Base-by-base conservation (phyloP, 2,329 filamentous ascomycete genomes). In the Penicillium sp. region DNA sequence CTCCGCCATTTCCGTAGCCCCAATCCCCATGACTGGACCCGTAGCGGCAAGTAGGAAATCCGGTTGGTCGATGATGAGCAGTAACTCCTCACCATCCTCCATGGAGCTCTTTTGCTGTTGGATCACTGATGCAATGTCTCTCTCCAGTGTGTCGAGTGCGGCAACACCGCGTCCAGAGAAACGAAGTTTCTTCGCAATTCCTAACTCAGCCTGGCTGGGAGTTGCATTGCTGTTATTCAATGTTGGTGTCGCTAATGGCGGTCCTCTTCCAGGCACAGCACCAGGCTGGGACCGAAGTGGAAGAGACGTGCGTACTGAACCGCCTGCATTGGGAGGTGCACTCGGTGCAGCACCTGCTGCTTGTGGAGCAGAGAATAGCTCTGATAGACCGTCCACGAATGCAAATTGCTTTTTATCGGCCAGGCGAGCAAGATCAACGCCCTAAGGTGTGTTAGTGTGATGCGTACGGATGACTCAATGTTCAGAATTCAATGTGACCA, bases 301-400 rank as follows among this genome's bases (percentile, higher is more conserved):
- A 9, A 65, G 52, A 27, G 57, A 46, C 53, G 56, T 63, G 51
- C 59, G 57, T 28, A 59, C 38, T 35, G 58, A 47, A 15, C 49
- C 42, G 28, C 57, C 53, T 31, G 56, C 50, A 58, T 46, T 39
- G 32, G 51, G 24, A 20, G 55, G 42, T 7, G 56, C 24, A 35
- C 52, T 50, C n/a, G 57, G 37, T 6, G 54, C 10, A n/a, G 56
- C 13, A 23, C 43, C 40, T 46, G 55, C 29, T 24, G 52, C 27
- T 47, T 55, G 47, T n/a, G 60, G 54, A 9, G 55, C 29, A 51
- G 50, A 61, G 58, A 81, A 86, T 24, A 88, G 64, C 24, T 76
- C 76, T 18, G 77, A 80, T 50, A 93, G 72, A 18, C 88, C 88
- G 69, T 95, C 89, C 28, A 95, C 77, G 59, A 89, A 92, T 38